Evolutionary conservation across 768 basidiomycete genomes (phyloP).

Genomic region (Suillus subaureus): DNA sequence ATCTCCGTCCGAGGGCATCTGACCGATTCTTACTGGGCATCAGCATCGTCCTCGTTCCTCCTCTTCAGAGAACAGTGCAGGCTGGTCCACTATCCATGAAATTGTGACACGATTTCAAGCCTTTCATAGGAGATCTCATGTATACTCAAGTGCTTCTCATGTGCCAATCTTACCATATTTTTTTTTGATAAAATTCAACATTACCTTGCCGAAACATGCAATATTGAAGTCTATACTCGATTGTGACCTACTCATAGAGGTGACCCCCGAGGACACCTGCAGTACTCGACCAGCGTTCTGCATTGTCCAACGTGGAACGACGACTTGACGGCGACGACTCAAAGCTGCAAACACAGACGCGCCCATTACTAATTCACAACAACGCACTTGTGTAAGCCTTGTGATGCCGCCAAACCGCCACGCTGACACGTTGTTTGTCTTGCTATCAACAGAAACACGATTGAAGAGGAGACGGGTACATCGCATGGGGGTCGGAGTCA

Average conservation of each 20-base stretch:
- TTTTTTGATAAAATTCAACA: slow-evolving; percentile 22
- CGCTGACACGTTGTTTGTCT: background rate
- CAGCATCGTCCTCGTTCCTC: no score
- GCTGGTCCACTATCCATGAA: no score
- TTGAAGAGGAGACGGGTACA: background rate
- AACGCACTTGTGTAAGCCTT: no score
- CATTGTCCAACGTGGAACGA: background rate
- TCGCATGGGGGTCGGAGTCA: background rate
- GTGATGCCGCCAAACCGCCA: background rate
- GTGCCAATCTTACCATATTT: slow-evolving; percentile 14
- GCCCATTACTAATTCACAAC: background rate
- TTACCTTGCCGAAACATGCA: slow-evolving; percentile 14
- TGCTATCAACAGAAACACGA: background rate
- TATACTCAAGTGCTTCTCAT: slow-evolving; percentile 22
- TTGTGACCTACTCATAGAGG: slow-evolving; percentile 4
- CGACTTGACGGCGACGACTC: no score
- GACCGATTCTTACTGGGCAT: no score
- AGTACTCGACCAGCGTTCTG: background rate
- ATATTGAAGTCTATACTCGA: slow-evolving; percentile 14
- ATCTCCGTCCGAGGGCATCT: no score
- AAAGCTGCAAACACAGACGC: background rate
- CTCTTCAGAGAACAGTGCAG: no score
- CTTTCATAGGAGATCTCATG: no score
- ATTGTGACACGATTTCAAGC: no score
- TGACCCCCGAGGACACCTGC: background rate